Conservation (phyloP, 352 stramenopile species). For the Phytophthora syringae region DNA sequence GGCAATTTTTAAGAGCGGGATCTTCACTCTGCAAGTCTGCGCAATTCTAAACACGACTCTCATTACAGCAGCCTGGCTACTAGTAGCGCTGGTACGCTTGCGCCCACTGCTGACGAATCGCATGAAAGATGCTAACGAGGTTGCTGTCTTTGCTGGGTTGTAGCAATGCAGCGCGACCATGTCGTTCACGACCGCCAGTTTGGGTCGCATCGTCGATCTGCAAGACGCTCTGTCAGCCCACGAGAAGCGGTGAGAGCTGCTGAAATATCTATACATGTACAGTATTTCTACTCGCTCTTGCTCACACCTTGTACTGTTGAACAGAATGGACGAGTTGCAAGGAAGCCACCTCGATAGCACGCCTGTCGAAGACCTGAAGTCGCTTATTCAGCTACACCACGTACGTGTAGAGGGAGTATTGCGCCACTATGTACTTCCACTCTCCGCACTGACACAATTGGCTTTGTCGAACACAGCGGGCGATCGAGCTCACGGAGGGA, state of each 20-base stretch:
- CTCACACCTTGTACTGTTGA: neutral
- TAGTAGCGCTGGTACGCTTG: constrained; percentile 55
- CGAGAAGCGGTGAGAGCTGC: constrained; percentile 21
- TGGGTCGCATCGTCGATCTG: constrained; percentile 18
- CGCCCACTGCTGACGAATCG: neutral
- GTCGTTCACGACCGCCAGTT: constrained; percentile 15
- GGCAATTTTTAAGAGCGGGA: constrained; percentile 21
- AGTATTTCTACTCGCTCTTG: neutral
- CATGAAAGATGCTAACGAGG: neutral
- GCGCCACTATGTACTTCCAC: neutral
- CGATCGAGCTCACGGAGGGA: constrained; percentile 59
- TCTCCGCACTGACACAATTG: neutral
- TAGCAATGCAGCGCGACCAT: constrained; percentile 37
- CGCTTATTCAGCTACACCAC: constrained; percentile 68
- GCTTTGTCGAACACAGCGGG: constrained; percentile 32
- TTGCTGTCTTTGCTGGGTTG: neutral
- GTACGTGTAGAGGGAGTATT: constrained; percentile 23
- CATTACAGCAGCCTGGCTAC: constrained; percentile 55
- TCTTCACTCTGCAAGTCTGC: constrained; percentile 39
- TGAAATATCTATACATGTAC: neutral
- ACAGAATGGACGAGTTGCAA: constrained; percentile 54
- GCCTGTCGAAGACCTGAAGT: constrained; percentile 48
- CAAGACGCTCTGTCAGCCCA: constrained; percentile 25
- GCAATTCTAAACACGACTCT: constrained; percentile 49
- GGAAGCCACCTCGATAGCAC: constrained; percentile 45